Evolutionary conservation across 805 yeast genomes (phyloP), one percentile per base, ranked within the genome.

Genomic region (Suhomyces sp.): DNA sequence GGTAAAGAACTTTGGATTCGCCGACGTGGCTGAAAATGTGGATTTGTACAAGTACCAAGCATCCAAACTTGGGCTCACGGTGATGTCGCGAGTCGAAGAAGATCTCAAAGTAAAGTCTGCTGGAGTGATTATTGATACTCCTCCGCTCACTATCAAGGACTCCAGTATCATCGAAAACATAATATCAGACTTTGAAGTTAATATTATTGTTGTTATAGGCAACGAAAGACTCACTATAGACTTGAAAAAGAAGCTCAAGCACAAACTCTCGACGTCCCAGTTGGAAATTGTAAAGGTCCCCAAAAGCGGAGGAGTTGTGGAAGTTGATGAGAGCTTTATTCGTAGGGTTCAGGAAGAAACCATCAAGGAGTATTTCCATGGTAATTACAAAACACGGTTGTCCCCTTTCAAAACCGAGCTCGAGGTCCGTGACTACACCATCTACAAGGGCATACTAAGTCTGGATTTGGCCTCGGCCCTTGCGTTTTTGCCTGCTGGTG

Each of bases 351-450:
- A 93, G 67, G 90, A 91, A 61, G 78, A 82, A 42, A 75, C 86
- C 5, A 90, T 93, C 50, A 84, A 84, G 64, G 96, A 92, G 63
- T 94, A 94, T 68, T 94, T 94, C 62, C 90, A 94, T 64, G 99
- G 99, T 2, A 80, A 81, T 5, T 70, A 78, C 17, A 78, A 78
- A 45, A 79, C 83, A 4, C 82, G 85, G 5, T 76, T 94, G 50
- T 86, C 96, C 17, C 98, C 99, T 2, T 92, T 85, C 68, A 88
- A 96, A 5, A 82, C 90, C 1, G 90, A 91, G 22, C 84, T 85
- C 2, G 90, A 84, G 61, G 74, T 80, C 52, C 76, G 79, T 13
- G 87, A 84, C 52, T 71, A 89, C 8, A 71, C 78, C 1, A 82
- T 90, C 1, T 86, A 83, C 72, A 74, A 73, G 56, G 80, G 83